Percentiles rank a stretch among this genome's conserved stretches.
Conservation (phyloP, 2,329 filamentous ascomycete species). For the Hypoxylon sp. region DNA sequence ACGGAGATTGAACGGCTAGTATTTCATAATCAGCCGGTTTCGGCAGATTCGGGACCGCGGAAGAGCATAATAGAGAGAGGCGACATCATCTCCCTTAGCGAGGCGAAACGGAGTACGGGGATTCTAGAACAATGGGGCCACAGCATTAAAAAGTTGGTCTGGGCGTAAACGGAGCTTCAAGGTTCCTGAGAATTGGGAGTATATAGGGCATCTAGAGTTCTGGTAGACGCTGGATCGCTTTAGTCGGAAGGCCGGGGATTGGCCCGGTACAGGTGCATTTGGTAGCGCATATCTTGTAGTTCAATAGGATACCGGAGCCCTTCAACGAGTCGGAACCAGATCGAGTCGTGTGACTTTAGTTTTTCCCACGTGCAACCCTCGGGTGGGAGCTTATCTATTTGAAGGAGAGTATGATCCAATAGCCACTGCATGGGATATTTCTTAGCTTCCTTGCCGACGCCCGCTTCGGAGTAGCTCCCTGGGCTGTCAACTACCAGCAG, state of each 20-base stretch:
- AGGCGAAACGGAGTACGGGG: slow-evolving; percentile 89
- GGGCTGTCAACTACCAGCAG: slow-evolving; percentile 93
- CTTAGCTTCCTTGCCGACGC: slow-evolving; percentile 72
- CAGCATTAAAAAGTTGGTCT: slow-evolving; percentile 93
- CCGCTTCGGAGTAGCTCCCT: slow-evolving; percentile 90
- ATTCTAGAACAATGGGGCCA: slow-evolving; percentile 90
- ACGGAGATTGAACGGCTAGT: slow-evolving; percentile 82
- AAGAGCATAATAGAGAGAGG: slow-evolving; percentile 68
- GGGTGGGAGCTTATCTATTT: slow-evolving; percentile 16
- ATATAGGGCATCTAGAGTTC: slow-evolving; percentile 26
- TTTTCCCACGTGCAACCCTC: slow-evolving; percentile 76
- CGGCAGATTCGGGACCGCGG: slow-evolving; percentile 15
- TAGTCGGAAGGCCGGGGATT: slow-evolving; percentile 27
- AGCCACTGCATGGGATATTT: slow-evolving; percentile 96
- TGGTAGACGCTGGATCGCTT: slow-evolving; percentile 13
- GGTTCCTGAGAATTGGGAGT: slow-evolving; percentile 3
- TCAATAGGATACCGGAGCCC: slow-evolving; percentile 83
- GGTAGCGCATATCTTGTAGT: slow-evolving; percentile 95
- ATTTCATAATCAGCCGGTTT: slow-evolving; percentile 62
- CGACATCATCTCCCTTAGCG: slow-evolving; percentile 85
- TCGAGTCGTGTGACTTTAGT: slow-evolving; percentile 80
- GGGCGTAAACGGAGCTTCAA: slow-evolving; percentile 66
- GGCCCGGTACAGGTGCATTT: slow-evolving; percentile 83
- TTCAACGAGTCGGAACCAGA: slow-evolving; percentile 84
- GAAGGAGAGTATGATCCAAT: slow-evolving; percentile 82